These are phyloP conservation scores for Themeda triandra DNA, from an alignment of 176 grass and related monocot genomes.

Conservation along the genomic window DNA sequence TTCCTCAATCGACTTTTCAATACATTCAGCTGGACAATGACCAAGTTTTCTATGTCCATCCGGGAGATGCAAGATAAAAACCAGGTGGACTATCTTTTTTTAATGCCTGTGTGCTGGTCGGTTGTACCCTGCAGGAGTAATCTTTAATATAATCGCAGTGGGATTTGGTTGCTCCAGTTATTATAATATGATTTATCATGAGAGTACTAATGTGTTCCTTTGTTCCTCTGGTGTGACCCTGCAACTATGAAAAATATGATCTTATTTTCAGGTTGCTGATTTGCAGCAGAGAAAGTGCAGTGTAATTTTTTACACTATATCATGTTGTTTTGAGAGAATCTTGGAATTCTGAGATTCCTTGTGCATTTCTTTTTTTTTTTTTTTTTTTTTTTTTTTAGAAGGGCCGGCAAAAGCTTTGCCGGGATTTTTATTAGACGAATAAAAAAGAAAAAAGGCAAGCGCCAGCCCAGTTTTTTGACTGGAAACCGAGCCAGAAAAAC, in stretches of 20 bases:
- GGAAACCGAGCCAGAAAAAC: too few relatives aligned
- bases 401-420: too few relatives aligned
- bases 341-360: slow-evolving; percentile 85
- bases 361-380: slow-evolving; percentile 79
- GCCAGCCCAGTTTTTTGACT: too few relatives aligned
- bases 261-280: slow-evolving; percentile 62
- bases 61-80: slow-evolving; percentile 88
- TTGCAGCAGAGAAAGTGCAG: slow-evolving; percentile 85
- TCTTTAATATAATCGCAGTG: neutral
- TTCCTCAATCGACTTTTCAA: slow-evolving; percentile 90
- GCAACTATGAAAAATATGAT: neutral
- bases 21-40: slow-evolving; percentile 88
- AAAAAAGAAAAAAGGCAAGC: too few relatives aligned
- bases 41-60: slow-evolving; percentile 85
- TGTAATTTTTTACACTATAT: slow-evolving; percentile 84
- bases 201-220: neutral
- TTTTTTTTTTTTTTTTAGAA: too few relatives aligned
- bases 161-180: neutral
- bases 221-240: neutral
- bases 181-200: neutral
- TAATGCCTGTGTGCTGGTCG: neutral
- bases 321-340: slow-evolving; percentile 72
- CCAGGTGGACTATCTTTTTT: slow-evolving; percentile 39
- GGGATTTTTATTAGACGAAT: too few relatives aligned
- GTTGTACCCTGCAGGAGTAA: neutral